Percentiles rank a stretch among this genome's conserved stretches.
These are phyloP conservation scores for Athelia psychrophila DNA, from an alignment of 1,284 basidiomycete genomes.

Conservation along the genomic window DNA sequence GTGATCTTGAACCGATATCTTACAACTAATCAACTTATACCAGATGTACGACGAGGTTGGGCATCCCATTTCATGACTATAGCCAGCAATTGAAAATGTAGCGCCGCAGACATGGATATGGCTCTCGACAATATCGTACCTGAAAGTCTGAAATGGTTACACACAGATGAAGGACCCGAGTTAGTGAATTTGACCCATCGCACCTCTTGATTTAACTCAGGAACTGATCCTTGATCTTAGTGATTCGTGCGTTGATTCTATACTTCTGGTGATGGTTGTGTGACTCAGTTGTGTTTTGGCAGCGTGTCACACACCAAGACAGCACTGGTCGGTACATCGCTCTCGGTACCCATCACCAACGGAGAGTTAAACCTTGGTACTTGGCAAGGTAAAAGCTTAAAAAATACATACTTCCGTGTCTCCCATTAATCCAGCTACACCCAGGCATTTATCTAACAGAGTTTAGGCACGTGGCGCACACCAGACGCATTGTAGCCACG, in stretches of 20 bases:
- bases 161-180: conserved; percentile 92
- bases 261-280: no score
- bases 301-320: conserved; percentile 92
- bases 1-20: no score
- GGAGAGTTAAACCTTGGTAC: conserved; percentile 83
- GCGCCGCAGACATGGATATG: conserved; percentile 79
- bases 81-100: not conserved
- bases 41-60: conserved; percentile 60
- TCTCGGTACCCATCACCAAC: conserved; percentile 84
- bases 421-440: conserved; percentile 2
- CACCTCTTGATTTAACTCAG: conserved; percentile 2
- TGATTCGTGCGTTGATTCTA: conserved; percentile 59
- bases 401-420: not conserved
- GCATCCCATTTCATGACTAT: conserved; percentile 1
- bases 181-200: conserved; percentile 34
- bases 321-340: conserved; percentile 76
- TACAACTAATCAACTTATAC: no score
- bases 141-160: conserved; percentile 82
- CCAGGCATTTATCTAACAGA: conserved; percentile 82
- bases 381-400: conserved; percentile 80
- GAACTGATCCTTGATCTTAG: conserved; percentile 28
- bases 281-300: conserved; percentile 5
- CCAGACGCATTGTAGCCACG: conserved; percentile 77
- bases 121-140: conserved; percentile 87
- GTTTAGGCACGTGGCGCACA: conserved; percentile 68